Evolutionary conservation across 164 flowering plant species (phyloP).

Genomic region (Umbilicus rupestris): DNA sequence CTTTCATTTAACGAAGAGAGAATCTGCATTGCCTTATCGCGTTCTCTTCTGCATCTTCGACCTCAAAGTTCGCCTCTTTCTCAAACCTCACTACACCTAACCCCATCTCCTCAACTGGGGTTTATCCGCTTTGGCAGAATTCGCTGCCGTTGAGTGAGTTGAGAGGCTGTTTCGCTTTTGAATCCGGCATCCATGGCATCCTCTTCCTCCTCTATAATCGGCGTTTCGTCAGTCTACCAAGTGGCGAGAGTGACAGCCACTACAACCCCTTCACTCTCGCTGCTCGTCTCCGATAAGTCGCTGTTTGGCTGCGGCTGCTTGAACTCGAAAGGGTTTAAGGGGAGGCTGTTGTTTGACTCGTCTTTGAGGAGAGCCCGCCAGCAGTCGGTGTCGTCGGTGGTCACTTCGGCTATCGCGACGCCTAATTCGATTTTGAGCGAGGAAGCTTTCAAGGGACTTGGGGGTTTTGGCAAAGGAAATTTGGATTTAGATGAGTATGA

Average conservation of each 20-base stretch:
- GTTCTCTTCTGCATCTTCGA: not conserved
- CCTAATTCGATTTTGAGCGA: constrained; percentile 64
- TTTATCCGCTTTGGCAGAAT: not conserved
- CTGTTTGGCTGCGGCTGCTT: not conserved
- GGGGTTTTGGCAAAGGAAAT: constrained; percentile 18
- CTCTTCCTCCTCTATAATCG: not conserved
- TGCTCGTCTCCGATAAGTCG: not conserved
- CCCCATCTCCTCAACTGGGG: not conserved
- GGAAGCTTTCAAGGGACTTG: constrained; percentile 53
- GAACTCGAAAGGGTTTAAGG: not conserved
- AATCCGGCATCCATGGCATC: not conserved
- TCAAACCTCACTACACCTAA: not conserved
- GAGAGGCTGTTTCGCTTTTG: too few relatives aligned
- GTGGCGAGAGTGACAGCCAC: not conserved
- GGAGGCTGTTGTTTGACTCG: not conserved
- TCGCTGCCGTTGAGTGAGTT: not conserved
- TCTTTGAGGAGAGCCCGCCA: not conserved
- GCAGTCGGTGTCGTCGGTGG: constrained; percentile 6
- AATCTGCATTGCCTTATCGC: not conserved
- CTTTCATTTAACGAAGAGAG: not conserved
- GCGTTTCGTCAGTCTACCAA: constrained; percentile 4
- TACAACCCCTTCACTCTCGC: not conserved
- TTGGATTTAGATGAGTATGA: constrained; percentile 13
- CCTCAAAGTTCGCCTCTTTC: constrained; percentile 1
- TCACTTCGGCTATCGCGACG: constrained; percentile 45